These are phyloP conservation scores for Mycogone perniciosa DNA, from an alignment of 2,329 filamentous ascomycete species.

Conservation along the genomic window DNA sequence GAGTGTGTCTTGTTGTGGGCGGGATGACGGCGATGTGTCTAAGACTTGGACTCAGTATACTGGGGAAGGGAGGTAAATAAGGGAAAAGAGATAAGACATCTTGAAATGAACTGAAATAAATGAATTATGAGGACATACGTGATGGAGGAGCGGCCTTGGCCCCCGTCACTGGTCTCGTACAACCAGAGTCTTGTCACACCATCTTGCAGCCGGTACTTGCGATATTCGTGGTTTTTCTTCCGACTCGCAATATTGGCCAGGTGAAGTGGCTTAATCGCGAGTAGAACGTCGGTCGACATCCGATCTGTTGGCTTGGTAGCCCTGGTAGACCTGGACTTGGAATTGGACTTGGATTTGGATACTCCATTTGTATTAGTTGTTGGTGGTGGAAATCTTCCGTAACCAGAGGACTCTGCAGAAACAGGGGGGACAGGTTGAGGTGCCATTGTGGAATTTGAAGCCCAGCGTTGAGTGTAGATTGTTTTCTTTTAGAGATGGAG, in stretches of 20 bases:
- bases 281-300: constrained; percentile 17
- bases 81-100: neutral
- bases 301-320: neutral
- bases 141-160: constrained; percentile 11
- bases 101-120: too few relatives aligned
- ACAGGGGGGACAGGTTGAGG: too few relatives aligned
- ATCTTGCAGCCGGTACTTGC: constrained; percentile 20
- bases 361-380: too few relatives aligned
- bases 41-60: neutral
- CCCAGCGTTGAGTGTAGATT: too few relatives aligned
- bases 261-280: constrained; percentile 19
- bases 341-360: too few relatives aligned
- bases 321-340: neutral
- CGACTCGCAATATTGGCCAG: constrained; percentile 17
- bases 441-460: too few relatives aligned
- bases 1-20: constrained; percentile 4
- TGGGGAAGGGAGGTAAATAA: neutral
- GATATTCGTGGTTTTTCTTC: constrained; percentile 23
- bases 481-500: too few relatives aligned
- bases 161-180: constrained; percentile 17
- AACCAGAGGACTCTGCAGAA: too few relatives aligned
- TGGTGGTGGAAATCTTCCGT: too few relatives aligned
- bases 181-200: constrained; percentile 21
- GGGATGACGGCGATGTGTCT: constrained; percentile 15
- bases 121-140: constrained; percentile 15